Percentiles rank a stretch among this genome's conserved stretches.
Conservation (phyloP, 306 rosid species). For the Vigna nakashimae region DNA sequence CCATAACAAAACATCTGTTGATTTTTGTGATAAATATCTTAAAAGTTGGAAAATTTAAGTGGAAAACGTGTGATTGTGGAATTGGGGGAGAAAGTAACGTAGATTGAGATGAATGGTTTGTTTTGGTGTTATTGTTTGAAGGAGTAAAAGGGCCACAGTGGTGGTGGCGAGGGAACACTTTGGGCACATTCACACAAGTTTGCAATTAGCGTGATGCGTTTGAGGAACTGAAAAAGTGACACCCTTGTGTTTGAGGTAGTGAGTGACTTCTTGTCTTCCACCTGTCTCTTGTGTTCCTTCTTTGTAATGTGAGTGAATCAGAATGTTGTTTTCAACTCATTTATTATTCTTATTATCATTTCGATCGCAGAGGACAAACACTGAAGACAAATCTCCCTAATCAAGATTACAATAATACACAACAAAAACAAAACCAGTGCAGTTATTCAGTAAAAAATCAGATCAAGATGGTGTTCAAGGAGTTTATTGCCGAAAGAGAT, state of each 20-base stretch:
- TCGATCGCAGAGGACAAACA: background rate
- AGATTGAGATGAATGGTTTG: constrained; percentile 13
- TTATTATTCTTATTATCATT: constrained; percentile 23
- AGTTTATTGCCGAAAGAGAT: background rate
- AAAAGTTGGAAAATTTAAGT: no score
- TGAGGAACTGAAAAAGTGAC: constrained; percentile 27
- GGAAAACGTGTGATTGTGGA: no score
- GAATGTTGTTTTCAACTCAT: constrained; percentile 26
- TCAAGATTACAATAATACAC: background rate
- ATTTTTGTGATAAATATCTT: no score
- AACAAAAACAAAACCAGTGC: background rate
- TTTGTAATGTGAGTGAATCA: constrained; percentile 24
- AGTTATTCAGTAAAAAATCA: no score
- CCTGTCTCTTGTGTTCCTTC: constrained; percentile 31
- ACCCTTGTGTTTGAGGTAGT: constrained; percentile 5
- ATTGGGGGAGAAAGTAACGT: no score
- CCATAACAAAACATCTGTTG: constrained; percentile 23
- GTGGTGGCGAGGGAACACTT: constrained; percentile 38
- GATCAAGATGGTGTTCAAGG: no score
- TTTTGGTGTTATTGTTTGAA: constrained; percentile 48
- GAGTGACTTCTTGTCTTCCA: constrained; percentile 39
- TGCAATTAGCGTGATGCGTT: background rate
- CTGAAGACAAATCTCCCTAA: background rate
- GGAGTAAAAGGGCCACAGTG: constrained; percentile 37
- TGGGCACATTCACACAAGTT: constrained; percentile 11